Base-by-base conservation (phyloP, 805 yeast species). In the Ogataea corticis region DNA sequence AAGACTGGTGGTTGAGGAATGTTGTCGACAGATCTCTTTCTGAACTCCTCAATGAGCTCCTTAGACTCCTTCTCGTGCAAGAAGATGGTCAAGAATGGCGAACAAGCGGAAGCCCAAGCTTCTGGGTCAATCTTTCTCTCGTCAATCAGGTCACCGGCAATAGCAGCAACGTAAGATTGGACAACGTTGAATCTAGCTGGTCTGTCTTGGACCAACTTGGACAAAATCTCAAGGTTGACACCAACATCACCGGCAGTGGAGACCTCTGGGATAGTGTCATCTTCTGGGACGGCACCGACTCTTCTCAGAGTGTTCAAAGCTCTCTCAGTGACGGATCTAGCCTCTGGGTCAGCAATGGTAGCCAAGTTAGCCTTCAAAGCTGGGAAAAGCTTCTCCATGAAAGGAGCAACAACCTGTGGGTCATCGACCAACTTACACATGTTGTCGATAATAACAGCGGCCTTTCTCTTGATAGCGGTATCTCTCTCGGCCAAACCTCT, bases 401-500 rank as follows among this genome's bases (percentile, higher is more conserved):
- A 94, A 61, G 99, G 99, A 80, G 98, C 99, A 76, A 94, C 96
- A 70, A 94, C 95, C 80, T 94, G 98, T 64, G 99, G 99, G 73
- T 94, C 99, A 72, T 94, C 99, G 79, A 94, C 99, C 76, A 94
- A 88, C 79, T 94, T 94, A 87, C 99, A 94, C 99, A 94, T 94
- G 96, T 94, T 94, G 76, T 94, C 99, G 67, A 92, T 87, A 76
- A 94, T 94, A 71, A 94, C 99, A 63, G 99, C 99, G 68, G 98
- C 86, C 82, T 94, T 94, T 83, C 99, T 91, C 87, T 94, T 94
- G 82, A 94, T 94, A 64, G 97, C 80, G 62, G 99, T 94, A 69
- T 94, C 99, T 83, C 99, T 94, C 82, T 94, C 99, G 68, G 96
- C 95, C 71, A 94, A 83, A 92, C 99, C 99, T 87, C 99, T 92